Evolutionary conservation across 2,329 filamentous ascomycete species (phyloP).

Genomic region (Metarhizium rileyi): DNA sequence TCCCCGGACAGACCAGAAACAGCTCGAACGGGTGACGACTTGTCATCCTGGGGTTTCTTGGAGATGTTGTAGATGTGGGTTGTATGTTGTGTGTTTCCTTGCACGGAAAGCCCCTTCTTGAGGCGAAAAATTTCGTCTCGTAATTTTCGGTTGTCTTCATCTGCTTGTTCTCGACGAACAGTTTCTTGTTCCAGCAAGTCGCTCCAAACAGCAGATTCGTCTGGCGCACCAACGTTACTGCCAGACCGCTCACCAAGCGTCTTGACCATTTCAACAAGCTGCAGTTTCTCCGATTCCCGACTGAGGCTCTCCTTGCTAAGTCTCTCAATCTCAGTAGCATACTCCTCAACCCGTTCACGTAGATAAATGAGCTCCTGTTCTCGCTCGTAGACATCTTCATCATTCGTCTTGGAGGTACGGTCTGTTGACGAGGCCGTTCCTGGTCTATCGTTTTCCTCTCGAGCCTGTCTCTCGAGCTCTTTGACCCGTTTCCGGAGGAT

Average conservation of each 20-base stretch:
- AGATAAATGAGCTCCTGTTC: constrained; percentile 83
- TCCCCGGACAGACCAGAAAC: constrained; percentile 41
- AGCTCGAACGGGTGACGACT: constrained; percentile 37
- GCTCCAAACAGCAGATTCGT: constrained; percentile 81
- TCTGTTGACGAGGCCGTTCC: constrained; percentile 54
- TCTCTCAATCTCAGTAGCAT: constrained; percentile 73
- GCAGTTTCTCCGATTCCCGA: constrained; percentile 77
- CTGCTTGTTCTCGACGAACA: constrained; percentile 75
- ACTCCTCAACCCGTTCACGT: constrained; percentile 76
- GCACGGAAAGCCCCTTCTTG: constrained; percentile 42
- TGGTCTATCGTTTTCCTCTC: constrained; percentile 53
- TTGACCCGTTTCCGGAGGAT: constrained; percentile 69
- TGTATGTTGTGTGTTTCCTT: constrained; percentile 40
- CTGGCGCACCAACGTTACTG: constrained; percentile 43
- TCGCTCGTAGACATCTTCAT: constrained; percentile 55
- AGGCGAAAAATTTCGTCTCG: constrained; percentile 76
- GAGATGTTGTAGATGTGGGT: constrained; percentile 59
- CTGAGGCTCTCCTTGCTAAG: constrained; percentile 67
- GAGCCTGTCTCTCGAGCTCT: constrained; percentile 74
- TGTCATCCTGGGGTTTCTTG: constrained; percentile 40
- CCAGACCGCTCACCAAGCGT: constrained; percentile 39
- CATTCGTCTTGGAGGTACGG: constrained; percentile 43
- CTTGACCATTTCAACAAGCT: constrained; percentile 70
- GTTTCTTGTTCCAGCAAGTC: constrained; percentile 90
- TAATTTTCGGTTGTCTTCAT: constrained; percentile 77